phyloP scores from a whole-genome alignment of 2,329 filamentous ascomycete genomes.

The Cercospora sesami region DNA sequence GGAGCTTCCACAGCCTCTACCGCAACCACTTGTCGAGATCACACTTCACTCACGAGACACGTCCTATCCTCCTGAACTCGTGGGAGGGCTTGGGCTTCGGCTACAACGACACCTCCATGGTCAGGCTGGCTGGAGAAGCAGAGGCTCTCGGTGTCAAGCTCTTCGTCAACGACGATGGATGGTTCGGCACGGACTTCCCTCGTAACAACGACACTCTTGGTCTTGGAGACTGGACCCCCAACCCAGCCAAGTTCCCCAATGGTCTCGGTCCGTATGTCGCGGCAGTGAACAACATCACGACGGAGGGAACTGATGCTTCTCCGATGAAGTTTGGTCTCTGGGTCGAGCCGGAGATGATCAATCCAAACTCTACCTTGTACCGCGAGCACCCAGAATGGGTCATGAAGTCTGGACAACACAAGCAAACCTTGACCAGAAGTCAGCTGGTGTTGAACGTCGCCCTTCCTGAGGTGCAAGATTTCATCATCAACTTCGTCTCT shows the following conservation, averaged over 20 bases:
- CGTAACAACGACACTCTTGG: constrained; percentile 59
- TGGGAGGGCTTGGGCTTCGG: constrained; percentile 65
- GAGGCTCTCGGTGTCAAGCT: constrained; percentile 62
- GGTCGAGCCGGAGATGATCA: constrained; percentile 70
- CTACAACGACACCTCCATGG: constrained; percentile 58
- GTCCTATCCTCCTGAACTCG: constrained; percentile 62
- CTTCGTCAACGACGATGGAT: constrained; percentile 67
- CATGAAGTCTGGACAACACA: constrained; percentile 58
- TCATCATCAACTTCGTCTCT: constrained; percentile 58
- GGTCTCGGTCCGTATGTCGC: constrained; percentile 56
- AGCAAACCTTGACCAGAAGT: constrained; percentile 56
- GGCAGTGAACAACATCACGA: constrained; percentile 51
- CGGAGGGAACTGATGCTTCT: constrained; percentile 48
- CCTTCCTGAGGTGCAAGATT: constrained; percentile 62
- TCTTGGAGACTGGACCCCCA: constrained; percentile 64
- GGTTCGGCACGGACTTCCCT: constrained; percentile 65
- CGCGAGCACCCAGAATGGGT: constrained; percentile 64
- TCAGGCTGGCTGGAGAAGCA: constrained; percentile 57
- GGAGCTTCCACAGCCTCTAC: constrained; percentile 62
- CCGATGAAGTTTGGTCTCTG: constrained; percentile 63
- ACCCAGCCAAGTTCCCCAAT: constrained; percentile 59
- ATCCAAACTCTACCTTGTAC: constrained; percentile 62
- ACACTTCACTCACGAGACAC: constrained; percentile 54
- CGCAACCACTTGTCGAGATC: constrained; percentile 61
- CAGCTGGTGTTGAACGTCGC: constrained; percentile 65